These are phyloP conservation scores for Vicia faba DNA, from an alignment of 306 rosid genomes.

Conservation along the genomic window DNA sequence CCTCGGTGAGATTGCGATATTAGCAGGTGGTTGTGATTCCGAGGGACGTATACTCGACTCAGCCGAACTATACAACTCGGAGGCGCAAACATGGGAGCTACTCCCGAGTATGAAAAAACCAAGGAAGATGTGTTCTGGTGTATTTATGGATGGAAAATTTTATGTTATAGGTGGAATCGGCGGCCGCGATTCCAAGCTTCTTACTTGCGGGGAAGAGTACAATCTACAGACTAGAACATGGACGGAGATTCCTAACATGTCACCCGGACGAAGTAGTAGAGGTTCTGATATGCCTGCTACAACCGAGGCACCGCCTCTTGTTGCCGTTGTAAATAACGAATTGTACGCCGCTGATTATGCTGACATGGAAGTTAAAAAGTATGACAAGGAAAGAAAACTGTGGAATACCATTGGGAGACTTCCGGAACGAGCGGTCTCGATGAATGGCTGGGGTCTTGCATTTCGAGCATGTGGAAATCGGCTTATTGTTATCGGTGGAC, in stretches of 20 bases:
- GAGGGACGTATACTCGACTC: conserved; percentile 69
- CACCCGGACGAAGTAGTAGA: conserved; percentile 67
- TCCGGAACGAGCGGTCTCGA: conserved; percentile 76
- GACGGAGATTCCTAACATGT: conserved; percentile 84
- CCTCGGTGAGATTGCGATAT: conserved; percentile 81
- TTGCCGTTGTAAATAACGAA: conserved; percentile 82
- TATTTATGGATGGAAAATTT: conserved; percentile 82
- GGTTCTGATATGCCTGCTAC: conserved; percentile 65
- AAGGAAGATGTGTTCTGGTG: conserved; percentile 91
- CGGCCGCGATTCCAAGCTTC: conserved; percentile 64
- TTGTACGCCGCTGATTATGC: conserved; percentile 85
- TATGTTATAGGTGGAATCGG: conserved; percentile 89
- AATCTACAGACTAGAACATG: conserved; percentile 66
- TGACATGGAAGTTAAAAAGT: conserved; percentile 84
- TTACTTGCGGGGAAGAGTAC: conserved; percentile 83
- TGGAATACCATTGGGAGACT: conserved; percentile 77
- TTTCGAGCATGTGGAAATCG: conserved; percentile 86
- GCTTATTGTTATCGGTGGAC: conserved; percentile 92
- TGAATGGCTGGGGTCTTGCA: conserved; percentile 98
- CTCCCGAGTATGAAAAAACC: conserved; percentile 81
- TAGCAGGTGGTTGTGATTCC: conserved; percentile 94
- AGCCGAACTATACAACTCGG: conserved; percentile 82
- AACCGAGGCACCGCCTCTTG: conserved; percentile 85
- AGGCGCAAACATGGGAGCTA: conserved; percentile 66
- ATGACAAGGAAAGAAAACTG: conserved; percentile 52